Conservation (phyloP, 108 stramenopile species). For the Aurantiochytrium sp. region DNA sequence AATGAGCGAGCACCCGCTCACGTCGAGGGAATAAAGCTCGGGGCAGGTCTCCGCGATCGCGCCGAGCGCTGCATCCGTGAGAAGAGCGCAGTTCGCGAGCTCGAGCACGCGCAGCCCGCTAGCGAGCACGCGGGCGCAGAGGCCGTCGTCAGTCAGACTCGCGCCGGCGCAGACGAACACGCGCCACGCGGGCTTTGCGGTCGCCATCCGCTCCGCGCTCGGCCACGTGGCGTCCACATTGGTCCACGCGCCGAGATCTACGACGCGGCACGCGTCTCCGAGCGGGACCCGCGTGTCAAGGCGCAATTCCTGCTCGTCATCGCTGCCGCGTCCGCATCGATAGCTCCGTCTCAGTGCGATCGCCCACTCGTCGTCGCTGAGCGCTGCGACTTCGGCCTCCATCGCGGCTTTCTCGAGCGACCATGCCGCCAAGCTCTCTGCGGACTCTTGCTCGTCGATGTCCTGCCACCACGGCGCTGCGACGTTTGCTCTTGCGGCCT, state of each 20-base stretch:
- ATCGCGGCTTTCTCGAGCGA: no score
- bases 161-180: neutral
- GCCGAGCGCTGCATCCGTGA: neutral
- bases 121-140: neutral
- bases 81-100: neutral
- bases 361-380: no score
- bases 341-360: no score
- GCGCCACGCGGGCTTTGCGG: neutral
- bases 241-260: neutral
- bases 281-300: neutral
- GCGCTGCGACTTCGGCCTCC: no score
- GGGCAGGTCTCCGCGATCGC: neutral
- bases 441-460: no score
- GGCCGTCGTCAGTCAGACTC: neutral
- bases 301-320: no score
- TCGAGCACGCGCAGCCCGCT: neutral
- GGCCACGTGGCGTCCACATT: neutral
- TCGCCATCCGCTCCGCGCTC: neutral
- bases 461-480: no score
- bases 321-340: no score
- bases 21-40: neutral
- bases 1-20: neutral
- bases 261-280: neutral
- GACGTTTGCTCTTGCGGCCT: no score
- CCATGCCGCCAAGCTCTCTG: no score